Conservation (phyloP, 2,329 filamentous ascomycete genomes). For the Hirsutella rhossiliensis region DNA sequence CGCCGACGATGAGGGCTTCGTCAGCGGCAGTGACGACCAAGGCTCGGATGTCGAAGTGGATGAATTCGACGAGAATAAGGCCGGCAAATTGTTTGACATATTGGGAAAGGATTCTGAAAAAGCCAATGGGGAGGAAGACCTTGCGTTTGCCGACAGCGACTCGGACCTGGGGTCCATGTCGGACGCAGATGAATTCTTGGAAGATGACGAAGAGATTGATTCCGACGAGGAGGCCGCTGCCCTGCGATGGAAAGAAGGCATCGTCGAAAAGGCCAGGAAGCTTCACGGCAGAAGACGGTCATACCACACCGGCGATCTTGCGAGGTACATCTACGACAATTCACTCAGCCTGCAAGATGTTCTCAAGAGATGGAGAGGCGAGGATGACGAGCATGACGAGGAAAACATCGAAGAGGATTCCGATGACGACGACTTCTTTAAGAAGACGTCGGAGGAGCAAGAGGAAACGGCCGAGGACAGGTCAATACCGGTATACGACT, state of each 20-base stretch:
- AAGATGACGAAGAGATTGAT: slow-evolving; percentile 38
- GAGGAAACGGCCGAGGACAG: slow-evolving; percentile 72
- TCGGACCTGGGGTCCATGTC: slow-evolving; percentile 90
- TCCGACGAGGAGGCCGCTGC: slow-evolving; percentile 61
- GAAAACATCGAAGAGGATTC: slow-evolving; percentile 46
- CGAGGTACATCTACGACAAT: slow-evolving; percentile 80
- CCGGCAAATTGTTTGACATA: slow-evolving; percentile 42
- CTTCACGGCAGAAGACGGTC: slow-evolving; percentile 58
- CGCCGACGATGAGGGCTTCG: slow-evolving; percentile 37
- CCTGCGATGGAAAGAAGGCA: slow-evolving; percentile 78
- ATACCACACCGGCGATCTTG: slow-evolving; percentile 72
- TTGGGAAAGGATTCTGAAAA: slow-evolving; percentile 33
- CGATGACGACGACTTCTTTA: slow-evolving; percentile 53
- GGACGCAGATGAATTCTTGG: slow-evolving; percentile 30
- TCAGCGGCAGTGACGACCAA: slow-evolving; percentile 39
- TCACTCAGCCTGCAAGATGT: slow-evolving; percentile 64
- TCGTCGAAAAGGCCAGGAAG: slow-evolving; percentile 61
- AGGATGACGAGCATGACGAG: slow-evolving; percentile 38
- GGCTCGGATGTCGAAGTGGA: slow-evolving; percentile 38
- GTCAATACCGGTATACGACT: slow-evolving; percentile 66
- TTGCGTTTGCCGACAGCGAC: slow-evolving; percentile 92
- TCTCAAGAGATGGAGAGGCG: slow-evolving; percentile 67
- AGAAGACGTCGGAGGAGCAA: slow-evolving; percentile 48
- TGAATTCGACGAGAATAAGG: slow-evolving; percentile 46
- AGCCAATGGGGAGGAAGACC: slow-evolving; percentile 50